Conservation (phyloP, 2,329 filamentous ascomycete species). For the Cordyceps cicadae region DNA sequence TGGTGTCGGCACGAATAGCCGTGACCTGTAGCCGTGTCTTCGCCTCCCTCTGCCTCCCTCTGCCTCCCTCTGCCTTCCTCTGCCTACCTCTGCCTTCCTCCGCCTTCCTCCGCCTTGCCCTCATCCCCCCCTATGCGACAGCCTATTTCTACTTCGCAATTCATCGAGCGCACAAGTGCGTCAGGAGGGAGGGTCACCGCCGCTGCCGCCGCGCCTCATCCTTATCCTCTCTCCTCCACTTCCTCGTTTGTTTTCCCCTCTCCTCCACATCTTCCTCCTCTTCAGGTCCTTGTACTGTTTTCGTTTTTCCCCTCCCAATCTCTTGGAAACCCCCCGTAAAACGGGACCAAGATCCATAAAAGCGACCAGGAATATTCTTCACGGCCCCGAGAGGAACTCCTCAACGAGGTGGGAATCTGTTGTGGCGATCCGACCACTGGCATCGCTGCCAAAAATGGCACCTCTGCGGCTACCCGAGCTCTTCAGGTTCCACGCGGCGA, state of each 20-base stretch:
- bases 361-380: too few species aligned
- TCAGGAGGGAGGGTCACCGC: too few species aligned
- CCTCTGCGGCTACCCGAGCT: too few species aligned
- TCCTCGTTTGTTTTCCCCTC: not conserved
- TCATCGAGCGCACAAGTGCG: not conserved
- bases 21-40: not conserved
- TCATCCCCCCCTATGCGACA: not conserved
- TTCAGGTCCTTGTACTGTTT: not conserved
- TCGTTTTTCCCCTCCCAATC: not conserved
- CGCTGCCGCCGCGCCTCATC: not conserved
- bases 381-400: too few species aligned
- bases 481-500: not conserved
- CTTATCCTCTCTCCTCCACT: not conserved
- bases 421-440: not conserved
- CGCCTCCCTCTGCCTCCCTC: too few species aligned
- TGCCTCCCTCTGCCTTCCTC: not conserved
- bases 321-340: not conserved
- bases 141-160: not conserved
- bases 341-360: too few species aligned
- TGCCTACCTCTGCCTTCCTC: too few species aligned
- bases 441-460: not conserved
- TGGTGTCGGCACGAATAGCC: too few species aligned
- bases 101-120: not conserved
- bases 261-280: not conserved
- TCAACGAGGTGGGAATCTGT: not conserved